Percentiles rank a stretch among this genome's conserved stretches.
phyloP scores from a whole-genome alignment of 306 rosid species.

The Heteromeles arbutifolia region DNA sequence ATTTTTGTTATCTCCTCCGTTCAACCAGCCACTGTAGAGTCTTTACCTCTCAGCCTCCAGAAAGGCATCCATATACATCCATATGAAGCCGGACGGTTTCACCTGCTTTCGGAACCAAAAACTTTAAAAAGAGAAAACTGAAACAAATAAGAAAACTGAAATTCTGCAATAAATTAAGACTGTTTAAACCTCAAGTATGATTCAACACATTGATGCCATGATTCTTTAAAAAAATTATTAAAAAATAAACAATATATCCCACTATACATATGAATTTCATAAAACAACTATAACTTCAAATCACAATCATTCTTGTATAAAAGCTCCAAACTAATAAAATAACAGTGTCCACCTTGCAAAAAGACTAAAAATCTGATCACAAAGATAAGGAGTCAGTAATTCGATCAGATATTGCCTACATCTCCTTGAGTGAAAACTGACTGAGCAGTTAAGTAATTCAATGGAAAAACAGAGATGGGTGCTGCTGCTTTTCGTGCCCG shows the following conservation, averaged over 20 bases:
- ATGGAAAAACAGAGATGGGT: background rate
- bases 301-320: background rate
- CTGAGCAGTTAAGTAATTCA: background rate
- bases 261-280: background rate
- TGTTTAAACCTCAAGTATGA: background rate
- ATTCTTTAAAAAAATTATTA: background rate
- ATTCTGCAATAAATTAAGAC: background rate
- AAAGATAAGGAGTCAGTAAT: background rate
- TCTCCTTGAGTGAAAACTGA: background rate
- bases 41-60: slow-evolving; percentile 30
- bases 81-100: slow-evolving; percentile 10
- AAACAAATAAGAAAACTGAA: background rate
- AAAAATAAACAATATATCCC: background rate
- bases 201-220: background rate
- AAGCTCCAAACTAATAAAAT: background rate
- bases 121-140: slow-evolving; percentile 7
- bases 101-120: slow-evolving; percentile 3
- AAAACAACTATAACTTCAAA: background rate
- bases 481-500: background rate
- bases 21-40: slow-evolving; percentile 1
- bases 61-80: slow-evolving; percentile 20
- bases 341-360: background rate
- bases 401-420: background rate
- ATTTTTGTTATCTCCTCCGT: slow-evolving; percentile 13
- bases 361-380: background rate